phyloP scores from a whole-genome alignment of 1,139 yeast genomes.

The Eremothecium cymbalariae region DNA sequence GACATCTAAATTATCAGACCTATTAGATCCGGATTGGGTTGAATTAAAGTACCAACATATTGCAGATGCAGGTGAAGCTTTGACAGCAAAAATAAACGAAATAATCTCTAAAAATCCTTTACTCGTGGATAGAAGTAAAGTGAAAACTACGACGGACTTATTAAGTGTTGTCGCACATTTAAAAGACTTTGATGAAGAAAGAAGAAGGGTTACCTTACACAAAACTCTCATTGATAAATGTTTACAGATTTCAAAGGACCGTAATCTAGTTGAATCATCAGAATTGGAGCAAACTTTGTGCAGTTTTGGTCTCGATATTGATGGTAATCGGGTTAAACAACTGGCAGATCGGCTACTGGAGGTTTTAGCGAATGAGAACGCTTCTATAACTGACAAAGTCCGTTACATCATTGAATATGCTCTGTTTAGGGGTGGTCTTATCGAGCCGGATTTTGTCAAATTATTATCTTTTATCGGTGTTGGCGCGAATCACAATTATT shows the following conservation, averaged over 20 bases:
- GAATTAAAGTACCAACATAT: constrained; percentile 69
- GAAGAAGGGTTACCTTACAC: constrained; percentile 53
- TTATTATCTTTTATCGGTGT: constrained; percentile 64
- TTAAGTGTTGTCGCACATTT: constrained; percentile 60
- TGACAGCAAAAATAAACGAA: constrained; percentile 55
- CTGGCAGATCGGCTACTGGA: constrained; percentile 61
- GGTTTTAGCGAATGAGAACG: constrained; percentile 45
- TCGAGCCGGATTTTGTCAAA: constrained; percentile 65
- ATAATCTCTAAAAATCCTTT: constrained; percentile 66
- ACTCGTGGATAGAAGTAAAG: constrained; percentile 54
- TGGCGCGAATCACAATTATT: constrained; percentile 42
- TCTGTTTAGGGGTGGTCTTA: constrained; percentile 74
- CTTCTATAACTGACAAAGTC: constrained; percentile 56
- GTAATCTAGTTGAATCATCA: constrained; percentile 54
- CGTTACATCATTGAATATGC: constrained; percentile 74
- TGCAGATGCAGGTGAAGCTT: constrained; percentile 61
- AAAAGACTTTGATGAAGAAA: constrained; percentile 59
- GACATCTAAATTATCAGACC: constrained; percentile 46
- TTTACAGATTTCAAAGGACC: constrained; percentile 43
- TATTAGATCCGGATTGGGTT: constrained; percentile 64
- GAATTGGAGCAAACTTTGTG: constrained; percentile 69
- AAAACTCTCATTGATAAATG: constrained; percentile 54
- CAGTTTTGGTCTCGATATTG: constrained; percentile 64
- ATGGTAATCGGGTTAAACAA: constrained; percentile 57
- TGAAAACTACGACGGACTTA: constrained; percentile 52